phyloP scores from a whole-genome alignment of 257 asterid genomes.

The Salvia splendens region DNA sequence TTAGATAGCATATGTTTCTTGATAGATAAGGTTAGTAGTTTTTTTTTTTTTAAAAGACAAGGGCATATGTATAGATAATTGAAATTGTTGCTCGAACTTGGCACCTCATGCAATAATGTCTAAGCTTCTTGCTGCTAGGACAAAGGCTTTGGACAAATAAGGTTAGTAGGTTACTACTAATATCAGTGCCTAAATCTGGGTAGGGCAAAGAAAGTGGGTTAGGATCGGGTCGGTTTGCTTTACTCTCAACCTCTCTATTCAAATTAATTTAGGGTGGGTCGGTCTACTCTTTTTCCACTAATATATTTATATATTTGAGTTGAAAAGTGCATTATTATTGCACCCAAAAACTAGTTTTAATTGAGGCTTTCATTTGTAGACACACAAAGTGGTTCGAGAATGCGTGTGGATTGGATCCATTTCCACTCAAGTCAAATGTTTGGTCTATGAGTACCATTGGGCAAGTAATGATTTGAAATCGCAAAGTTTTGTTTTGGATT shows the following conservation, averaged over 20 bases:
- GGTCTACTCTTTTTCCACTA: conserved; percentile 10
- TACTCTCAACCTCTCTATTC: background rate
- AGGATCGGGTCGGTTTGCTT: background rate
- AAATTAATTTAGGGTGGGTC: conserved; percentile 7
- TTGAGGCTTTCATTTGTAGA: background rate
- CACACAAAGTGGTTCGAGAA: background rate
- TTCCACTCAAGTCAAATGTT: conserved; percentile 18
- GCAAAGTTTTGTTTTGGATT: too few relatives aligned
- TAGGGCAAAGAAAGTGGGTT: conserved; percentile 23
- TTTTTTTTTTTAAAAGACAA: too few relatives aligned
- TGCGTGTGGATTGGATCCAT: conserved; percentile 10
- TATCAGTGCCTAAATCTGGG: conserved; percentile 11
- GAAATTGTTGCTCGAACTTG: too few relatives aligned
- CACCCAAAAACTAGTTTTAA: background rate
- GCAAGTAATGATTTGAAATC: too few relatives aligned
- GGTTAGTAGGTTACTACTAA: background rate
- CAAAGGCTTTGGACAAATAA: too few relatives aligned
- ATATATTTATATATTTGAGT: background rate
- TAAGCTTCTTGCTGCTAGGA: too few relatives aligned
- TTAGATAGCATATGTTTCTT: too few relatives aligned
- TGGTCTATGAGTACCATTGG: conserved; percentile 4
- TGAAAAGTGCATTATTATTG: conserved; percentile 4
- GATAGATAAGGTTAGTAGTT: too few relatives aligned
- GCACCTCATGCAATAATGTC: too few relatives aligned
- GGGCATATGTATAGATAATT: too few relatives aligned